Evolutionary conservation across 305 asterid species (phyloP).

Genomic region (Rubia occidens): DNA sequence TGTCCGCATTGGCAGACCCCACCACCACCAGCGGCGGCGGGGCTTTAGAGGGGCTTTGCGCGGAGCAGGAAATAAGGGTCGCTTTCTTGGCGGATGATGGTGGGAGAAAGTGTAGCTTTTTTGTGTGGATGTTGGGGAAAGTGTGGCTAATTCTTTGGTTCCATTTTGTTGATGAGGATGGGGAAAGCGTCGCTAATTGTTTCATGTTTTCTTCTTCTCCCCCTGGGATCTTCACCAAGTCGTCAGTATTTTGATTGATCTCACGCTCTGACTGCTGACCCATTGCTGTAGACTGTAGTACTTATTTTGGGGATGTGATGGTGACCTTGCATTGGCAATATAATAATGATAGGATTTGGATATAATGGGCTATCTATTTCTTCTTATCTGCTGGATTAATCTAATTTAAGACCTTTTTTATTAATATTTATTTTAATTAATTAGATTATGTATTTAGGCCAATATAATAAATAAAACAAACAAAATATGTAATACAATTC

Average conservation of each 20-base stretch:
- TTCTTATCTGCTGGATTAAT: too few relatives aligned
- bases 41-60: not conserved
- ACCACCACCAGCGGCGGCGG: slow-evolving; percentile 73
- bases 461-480: too few relatives aligned
- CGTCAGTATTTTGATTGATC: not conserved
- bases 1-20: slow-evolving; percentile 94
- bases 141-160: not conserved
- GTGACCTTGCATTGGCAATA: not conserved
- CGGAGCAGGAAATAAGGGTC: not conserved
- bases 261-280: not conserved
- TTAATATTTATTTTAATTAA: too few relatives aligned
- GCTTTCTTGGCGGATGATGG: not conserved
- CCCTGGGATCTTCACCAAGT: not conserved
- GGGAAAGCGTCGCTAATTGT: not conserved
- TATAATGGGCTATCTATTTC: too few relatives aligned
- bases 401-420: too few relatives aligned
- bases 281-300: too few relatives aligned
- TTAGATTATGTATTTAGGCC: too few relatives aligned
- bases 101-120: not conserved
- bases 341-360: too few relatives aligned
- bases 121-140: not conserved
- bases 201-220: not conserved
- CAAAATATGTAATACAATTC: too few relatives aligned
- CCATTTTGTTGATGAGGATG: not conserved
- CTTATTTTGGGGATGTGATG: not conserved